Conservation (phyloP, 495 filamentous ascomycete genomes). For the Xylaria flabelliformis region DNA sequence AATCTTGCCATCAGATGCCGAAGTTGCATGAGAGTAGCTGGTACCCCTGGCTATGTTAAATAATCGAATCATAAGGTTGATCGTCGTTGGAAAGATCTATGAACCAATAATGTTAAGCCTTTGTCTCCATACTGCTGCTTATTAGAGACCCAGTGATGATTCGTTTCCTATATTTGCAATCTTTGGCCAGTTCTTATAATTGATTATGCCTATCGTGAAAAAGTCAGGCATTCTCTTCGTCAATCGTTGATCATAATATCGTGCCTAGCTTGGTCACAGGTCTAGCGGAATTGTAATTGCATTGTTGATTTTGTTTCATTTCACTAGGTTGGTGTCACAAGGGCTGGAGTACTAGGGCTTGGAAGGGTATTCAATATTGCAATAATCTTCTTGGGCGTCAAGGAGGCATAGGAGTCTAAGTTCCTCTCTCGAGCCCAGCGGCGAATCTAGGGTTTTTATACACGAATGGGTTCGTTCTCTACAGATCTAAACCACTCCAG, state of each 20-base stretch:
- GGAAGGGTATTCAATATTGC: too few species aligned
- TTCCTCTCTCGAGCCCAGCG: too few species aligned
- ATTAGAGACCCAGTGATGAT: background rate
- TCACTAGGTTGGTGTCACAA: too few species aligned
- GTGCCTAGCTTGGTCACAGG: background rate
- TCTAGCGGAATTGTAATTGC: background rate
- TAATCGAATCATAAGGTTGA: background rate
- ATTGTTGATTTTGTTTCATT: background rate
- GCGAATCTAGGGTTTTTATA: too few species aligned
- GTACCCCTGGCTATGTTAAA: background rate
- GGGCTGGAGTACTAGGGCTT: too few species aligned
- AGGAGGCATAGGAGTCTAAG: too few species aligned
- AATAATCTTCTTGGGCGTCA: too few species aligned
- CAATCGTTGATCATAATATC: background rate
- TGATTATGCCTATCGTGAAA: background rate
- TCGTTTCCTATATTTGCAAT: background rate
- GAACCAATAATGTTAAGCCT: background rate
- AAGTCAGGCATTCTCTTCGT: background rate
- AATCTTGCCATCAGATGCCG: background rate
- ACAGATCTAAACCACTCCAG: too few species aligned
- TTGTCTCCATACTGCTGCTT: background rate
- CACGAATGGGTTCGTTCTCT: too few species aligned
- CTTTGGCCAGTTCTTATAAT: background rate
- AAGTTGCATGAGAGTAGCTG: background rate
- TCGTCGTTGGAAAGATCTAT: background rate